These are phyloP conservation scores for Planoprotostelium fungivorum DNA, from an alignment of 78 protist genomes.

Conservation along the genomic window DNA sequence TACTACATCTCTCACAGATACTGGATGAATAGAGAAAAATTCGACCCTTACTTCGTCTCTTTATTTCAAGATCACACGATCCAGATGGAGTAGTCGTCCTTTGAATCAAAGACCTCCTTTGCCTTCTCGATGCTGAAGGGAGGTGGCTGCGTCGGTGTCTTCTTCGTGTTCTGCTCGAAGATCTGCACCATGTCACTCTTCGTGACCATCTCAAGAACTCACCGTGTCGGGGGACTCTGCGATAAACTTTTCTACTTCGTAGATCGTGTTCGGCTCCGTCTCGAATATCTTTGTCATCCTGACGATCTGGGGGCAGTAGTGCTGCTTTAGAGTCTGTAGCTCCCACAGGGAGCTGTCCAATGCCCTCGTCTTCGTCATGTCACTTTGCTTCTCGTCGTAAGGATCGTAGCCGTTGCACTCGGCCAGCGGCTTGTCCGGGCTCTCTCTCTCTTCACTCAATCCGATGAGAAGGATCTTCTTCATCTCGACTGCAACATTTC, in stretches of 20 bases:
- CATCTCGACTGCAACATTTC: background rate
- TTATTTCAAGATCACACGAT: too few species aligned
- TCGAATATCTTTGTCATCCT: background rate
- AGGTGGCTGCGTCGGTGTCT: background rate
- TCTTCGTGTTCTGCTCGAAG: background rate
- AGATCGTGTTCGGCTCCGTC: background rate
- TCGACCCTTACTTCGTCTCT: too few species aligned
- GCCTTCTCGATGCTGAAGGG: background rate
- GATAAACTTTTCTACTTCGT: background rate
- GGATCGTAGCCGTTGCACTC: background rate
- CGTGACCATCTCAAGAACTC: background rate
- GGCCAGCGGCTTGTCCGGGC: background rate
- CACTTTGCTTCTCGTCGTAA: background rate
- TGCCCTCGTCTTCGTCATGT: background rate
- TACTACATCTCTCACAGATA: slow-evolving; percentile 23
- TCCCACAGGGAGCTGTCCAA: background rate
- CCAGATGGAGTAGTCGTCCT: background rate
- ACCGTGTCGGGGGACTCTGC: background rate
- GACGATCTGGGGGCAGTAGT: background rate
- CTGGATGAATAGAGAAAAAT: too few species aligned
- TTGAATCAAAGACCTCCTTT: background rate
- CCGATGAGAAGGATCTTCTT: background rate
- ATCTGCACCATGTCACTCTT: background rate
- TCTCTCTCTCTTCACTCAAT: background rate
- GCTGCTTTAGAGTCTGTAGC: background rate